Evolutionary conservation across 2,329 filamentous ascomycete genomes (phyloP).

Genomic region (Basipetospora chlamydospora): DNA sequence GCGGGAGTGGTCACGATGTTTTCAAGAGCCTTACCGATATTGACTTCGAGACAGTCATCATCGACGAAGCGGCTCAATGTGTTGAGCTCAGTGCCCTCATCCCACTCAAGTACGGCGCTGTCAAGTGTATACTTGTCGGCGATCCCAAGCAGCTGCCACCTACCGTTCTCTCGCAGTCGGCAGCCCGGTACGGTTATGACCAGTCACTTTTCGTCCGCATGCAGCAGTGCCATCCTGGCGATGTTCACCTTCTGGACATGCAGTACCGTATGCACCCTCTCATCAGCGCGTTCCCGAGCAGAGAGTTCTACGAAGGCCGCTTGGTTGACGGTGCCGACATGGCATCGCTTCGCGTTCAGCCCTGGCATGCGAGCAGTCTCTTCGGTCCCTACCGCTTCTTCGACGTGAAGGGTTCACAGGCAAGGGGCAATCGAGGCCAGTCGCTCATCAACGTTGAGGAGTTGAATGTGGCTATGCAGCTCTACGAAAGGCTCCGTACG

Average conservation of each 20-base stretch:
- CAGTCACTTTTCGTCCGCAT: conserved; percentile 97
- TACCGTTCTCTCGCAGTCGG: conserved; percentile 87
- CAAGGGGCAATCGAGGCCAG: conserved; percentile 66
- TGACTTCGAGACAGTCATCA: conserved; percentile 96
- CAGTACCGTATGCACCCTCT: conserved; percentile 99
- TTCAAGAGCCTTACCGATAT: conserved; percentile 85
- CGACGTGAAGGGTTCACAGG: conserved; percentile 80
- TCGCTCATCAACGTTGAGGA: conserved; percentile 85
- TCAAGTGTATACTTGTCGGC: conserved; percentile 92
- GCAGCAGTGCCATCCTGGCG: conserved; percentile 78
- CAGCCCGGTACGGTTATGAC: conserved; percentile 85
- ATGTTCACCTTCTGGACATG: conserved; percentile 88
- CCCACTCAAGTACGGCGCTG: conserved; percentile 90
- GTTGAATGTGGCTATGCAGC: conserved; percentile 67
- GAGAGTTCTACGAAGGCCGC: conserved; percentile 80
- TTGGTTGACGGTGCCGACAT: conserved; percentile 78
- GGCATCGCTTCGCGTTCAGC: conserved; percentile 56
- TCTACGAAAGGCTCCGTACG: conserved; percentile 64
- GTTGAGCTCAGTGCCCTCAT: conserved; percentile 95
- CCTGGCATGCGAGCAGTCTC: conserved; percentile 73
- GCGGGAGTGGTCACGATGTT: conserved; percentile 93
- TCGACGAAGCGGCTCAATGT: conserved; percentile 95
- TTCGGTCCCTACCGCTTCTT: conserved; percentile 95
- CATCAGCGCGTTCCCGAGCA: conserved; percentile 82
- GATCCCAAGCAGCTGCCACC: conserved; percentile 95